A percentile compares a stretch with the other conserved stretches of the same genome.
These are phyloP conservation scores for Fusarium sp. DNA, from an alignment of 2,329 filamentous ascomycete species.

Conservation along the genomic window DNA sequence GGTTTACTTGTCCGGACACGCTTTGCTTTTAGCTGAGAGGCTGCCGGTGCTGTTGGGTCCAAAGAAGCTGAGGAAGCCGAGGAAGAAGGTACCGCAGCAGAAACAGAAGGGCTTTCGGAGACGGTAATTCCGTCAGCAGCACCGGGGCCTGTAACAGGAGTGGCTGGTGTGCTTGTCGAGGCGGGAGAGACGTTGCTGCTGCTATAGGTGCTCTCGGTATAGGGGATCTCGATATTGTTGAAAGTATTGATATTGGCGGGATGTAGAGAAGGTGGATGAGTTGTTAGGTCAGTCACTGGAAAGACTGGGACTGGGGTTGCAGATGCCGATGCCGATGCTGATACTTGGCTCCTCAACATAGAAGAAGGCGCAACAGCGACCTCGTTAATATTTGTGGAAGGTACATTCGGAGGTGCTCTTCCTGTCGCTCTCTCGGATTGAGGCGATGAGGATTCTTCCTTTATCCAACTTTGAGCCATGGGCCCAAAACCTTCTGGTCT, in stretches of 20 bases:
- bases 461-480: conserved; percentile 45
- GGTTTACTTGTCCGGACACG: conserved; percentile 68
- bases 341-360: conserved; percentile 14
- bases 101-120: conserved; percentile 20
- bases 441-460: conserved; percentile 44
- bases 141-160: conserved; percentile 22
- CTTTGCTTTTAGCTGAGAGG: conserved; percentile 51
- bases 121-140: conserved; percentile 10
- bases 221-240: conserved; percentile 28
- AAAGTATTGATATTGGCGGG: conserved; percentile 12
- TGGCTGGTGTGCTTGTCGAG: conserved; percentile 38
- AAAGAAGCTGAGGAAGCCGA: conserved; percentile 18
- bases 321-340: conserved; percentile 15
- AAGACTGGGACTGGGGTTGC: conserved; percentile 16
- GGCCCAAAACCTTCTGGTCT: conserved; percentile 7
- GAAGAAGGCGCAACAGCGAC: conserved; percentile 26
- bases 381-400: conserved; percentile 24
- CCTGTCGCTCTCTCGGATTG: conserved; percentile 31
- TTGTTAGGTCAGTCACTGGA: conserved; percentile 18
- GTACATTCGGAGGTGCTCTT: conserved; percentile 19
- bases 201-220: conserved; percentile 36
- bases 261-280: conserved; percentile 25
- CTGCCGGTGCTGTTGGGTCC: conserved; percentile 12
- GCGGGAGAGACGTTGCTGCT: conserved; percentile 41
- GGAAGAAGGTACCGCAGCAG: conserved; percentile 14